Percentiles rank a stretch among this genome's conserved stretches.
Evolutionary conservation across 2,329 filamentous ascomycete species (phyloP).

Genomic region (Aspergillus candidus): DNA sequence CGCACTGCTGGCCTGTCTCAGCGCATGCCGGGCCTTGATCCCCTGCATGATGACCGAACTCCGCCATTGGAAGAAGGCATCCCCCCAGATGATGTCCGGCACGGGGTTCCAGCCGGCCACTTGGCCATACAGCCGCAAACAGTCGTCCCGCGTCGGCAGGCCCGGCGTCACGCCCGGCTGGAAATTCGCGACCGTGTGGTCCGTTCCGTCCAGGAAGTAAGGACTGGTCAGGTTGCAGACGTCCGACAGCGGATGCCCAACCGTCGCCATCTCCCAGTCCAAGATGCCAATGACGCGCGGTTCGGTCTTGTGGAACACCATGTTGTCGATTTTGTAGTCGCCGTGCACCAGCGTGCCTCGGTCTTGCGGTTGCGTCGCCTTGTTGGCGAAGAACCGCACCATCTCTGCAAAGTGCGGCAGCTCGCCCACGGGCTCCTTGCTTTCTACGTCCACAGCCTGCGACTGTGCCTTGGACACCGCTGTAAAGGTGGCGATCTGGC

Average conservation of each 20-base stretch:
- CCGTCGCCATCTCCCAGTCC: constrained; percentile 98
- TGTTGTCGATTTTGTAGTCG: constrained; percentile 92
- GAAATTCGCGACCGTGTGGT: constrained; percentile 47
- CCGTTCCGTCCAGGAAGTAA: constrained; percentile 31
- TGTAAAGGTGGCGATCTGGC: constrained; percentile 78
- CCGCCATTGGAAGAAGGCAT: constrained; percentile 57
- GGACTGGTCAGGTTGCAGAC: constrained; percentile 65
- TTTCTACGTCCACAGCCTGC: constrained; percentile 67
- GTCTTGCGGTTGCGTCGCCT: constrained; percentile 66
- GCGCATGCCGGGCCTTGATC: constrained; percentile 81
- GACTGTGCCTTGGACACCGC: constrained; percentile 75
- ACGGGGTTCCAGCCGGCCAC: constrained; percentile 65
- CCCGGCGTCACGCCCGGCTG: constrained; percentile 59
- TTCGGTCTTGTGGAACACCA: constrained; percentile 84
- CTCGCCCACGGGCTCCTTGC: constrained; percentile 66
- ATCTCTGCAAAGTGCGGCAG: constrained; percentile 80
- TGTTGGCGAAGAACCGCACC: constrained; percentile 68
- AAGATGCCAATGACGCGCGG: constrained; percentile 85
- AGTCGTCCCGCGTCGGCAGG: constrained; percentile 54
- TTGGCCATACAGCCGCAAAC: constrained; percentile 61
- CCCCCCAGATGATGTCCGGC: constrained; percentile 55
- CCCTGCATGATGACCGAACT: constrained; percentile 69
- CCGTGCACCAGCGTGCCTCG: constrained; percentile 78
- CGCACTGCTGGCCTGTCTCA: constrained; percentile 81
- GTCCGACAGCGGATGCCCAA: constrained; percentile 92